Base-by-base conservation (phyloP, 495 filamentous ascomycete species). In the Trichoderma erinaceum region DNA sequence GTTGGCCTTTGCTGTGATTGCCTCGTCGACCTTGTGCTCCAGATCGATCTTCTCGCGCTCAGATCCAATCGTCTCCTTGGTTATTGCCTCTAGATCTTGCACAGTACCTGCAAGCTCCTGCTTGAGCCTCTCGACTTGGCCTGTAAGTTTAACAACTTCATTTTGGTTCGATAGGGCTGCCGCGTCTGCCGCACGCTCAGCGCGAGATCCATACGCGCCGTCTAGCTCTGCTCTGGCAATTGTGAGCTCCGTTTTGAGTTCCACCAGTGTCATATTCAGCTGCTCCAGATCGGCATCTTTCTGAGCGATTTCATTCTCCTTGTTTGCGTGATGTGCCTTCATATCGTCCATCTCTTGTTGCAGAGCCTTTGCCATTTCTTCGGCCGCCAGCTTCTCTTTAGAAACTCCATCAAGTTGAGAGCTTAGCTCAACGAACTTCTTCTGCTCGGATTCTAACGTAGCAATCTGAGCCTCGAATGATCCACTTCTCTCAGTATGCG, bases 221-320 rank as follows among this genome's bases (percentile, higher is more conserved):
- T 99, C 95, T 43, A 98, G 89, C 80, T 99, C 95, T 6, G 95
- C 95, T 76, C 90, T 92, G 67, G 90, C 90, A 78, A 99, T 87
- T 63, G 93, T 93, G 68, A 96, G 81, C 74, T 98, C 95, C 46
- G 93, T 98, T 68, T 92, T 92, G 63, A 96, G 81, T 67, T 92
- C 87, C 63, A 93, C 90, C 68, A 97, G 83, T 76, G 95, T 91
- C 70, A 86, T 84, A 74, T 96, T 93, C 65, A 96, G 82, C 38
- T 85, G 81, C 15, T 89, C 84, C 75, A 95, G 81, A 72, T 96
- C 92, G 13, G 81, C 78, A 68, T 87, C 88, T 81, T 76, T 83
- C 69, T 66, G 77, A 71, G 75, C 84, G 76, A 79, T 79, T 69
- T 76, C 76, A 15, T 72, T 78, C 65, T 81, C 76, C 44, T 75